Conservation (phyloP, 2,329 filamentous ascomycete species). For the Alternaria angustiovoidea region DNA sequence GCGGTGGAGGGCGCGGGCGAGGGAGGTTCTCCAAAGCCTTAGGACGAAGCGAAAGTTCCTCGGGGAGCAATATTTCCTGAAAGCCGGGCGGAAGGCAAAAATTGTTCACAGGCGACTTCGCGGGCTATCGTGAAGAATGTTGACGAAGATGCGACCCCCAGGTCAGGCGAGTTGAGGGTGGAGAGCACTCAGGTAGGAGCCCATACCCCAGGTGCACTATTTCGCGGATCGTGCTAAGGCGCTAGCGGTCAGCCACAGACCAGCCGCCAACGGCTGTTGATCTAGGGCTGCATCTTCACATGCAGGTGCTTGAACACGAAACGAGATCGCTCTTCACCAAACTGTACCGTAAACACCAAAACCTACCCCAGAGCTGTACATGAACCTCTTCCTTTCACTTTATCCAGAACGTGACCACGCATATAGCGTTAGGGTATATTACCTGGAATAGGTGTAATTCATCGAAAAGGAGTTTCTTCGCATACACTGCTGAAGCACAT, state of each 20-base stretch:
- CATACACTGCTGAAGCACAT: background rate
- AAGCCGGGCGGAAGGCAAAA: background rate
- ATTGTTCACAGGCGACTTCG: background rate
- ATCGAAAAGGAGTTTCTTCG: background rate
- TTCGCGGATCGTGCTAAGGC: constrained; percentile 15
- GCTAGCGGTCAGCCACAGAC: constrained; percentile 13
- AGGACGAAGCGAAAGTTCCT: constrained; percentile 10
- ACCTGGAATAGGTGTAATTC: background rate
- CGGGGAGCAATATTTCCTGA: background rate
- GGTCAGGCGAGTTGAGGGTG: constrained; percentile 13
- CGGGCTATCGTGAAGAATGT: background rate
- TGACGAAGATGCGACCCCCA: constrained; percentile 15
- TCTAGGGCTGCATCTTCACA: constrained; percentile 10
- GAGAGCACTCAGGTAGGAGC: constrained; percentile 6
- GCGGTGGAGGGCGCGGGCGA: constrained; percentile 1
- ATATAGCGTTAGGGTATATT: background rate
- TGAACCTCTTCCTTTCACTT: too few species aligned
- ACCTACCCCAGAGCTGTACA: too few species aligned
- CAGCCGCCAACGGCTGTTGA: constrained; percentile 19
- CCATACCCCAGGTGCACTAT: constrained; percentile 13
- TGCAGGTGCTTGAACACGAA: background rate
- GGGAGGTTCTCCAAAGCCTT: constrained; percentile 4
- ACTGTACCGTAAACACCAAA: too few species aligned
- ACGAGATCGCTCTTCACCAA: too few species aligned
- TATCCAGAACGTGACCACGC: too few species aligned